Percentiles rank a stretch among this genome's conserved stretches.
Evolutionary conservation across 2,329 filamentous ascomycete species (phyloP).

Genomic region (Aspergillaceae sp.): DNA sequence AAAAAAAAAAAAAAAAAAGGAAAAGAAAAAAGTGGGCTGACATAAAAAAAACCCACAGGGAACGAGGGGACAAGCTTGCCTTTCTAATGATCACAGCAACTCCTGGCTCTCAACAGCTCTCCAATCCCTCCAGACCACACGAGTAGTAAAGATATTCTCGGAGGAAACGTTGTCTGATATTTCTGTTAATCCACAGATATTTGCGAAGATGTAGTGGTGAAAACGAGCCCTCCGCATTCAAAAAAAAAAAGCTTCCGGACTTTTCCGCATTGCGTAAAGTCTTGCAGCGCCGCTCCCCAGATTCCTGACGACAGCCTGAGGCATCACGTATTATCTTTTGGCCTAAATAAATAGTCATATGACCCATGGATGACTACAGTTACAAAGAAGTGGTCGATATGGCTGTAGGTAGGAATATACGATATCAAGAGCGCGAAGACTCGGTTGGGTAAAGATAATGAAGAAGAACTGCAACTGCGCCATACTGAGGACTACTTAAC

Average conservation of each 20-base stretch:
- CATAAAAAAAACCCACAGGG: constrained; percentile 5
- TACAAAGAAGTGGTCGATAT: too few relatives aligned
- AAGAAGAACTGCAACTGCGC: too few relatives aligned
- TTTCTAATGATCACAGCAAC: constrained; percentile 6
- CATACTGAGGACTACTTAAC: too few relatives aligned
- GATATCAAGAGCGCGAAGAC: too few relatives aligned
- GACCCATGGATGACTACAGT: too few relatives aligned
- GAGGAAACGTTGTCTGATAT: constrained; percentile 1
- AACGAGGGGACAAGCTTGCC: constrained; percentile 5
- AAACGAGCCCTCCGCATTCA: background rate
- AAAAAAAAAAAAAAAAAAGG: constrained; percentile 5
- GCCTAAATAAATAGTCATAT: too few relatives aligned
- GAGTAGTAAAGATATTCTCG: constrained; percentile 3
- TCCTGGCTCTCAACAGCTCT: constrained; percentile 10
- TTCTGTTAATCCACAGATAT: too few relatives aligned
- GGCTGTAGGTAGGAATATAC: too few relatives aligned
- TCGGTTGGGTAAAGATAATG: too few relatives aligned
- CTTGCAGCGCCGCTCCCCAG: constrained; percentile 7
- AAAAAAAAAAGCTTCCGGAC: constrained; percentile 26
- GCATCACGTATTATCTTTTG: background rate
- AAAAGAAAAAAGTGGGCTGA: constrained; percentile 7
- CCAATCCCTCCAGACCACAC: constrained; percentile 16
- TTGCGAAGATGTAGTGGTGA: too few relatives aligned
- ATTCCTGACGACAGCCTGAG: constrained; percentile 15
- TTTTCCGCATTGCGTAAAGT: constrained; percentile 34